phyloP scores from a whole-genome alignment of 2,329 filamentous ascomycete species.

The Neurospora sp. region DNA sequence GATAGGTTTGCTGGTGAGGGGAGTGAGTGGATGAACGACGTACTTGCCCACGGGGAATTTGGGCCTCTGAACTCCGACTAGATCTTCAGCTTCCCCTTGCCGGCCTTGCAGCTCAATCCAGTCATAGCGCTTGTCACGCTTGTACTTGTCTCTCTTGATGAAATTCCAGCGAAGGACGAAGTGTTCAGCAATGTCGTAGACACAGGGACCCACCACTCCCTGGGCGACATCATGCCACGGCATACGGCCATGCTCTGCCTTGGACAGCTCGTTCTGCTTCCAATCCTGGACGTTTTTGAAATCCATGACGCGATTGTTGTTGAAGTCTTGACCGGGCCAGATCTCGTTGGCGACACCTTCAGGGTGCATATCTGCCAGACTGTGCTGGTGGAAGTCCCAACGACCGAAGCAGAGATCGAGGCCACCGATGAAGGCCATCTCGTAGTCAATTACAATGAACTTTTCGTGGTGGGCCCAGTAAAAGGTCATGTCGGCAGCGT shows the following conservation, averaged over 20 bases:
- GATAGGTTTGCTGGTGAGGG: conserved; percentile 56
- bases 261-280: conserved; percentile 87
- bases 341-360: conserved; percentile 72
- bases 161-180: conserved; percentile 96
- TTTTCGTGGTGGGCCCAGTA: conserved; percentile 99
- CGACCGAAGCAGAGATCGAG: conserved; percentile 92
- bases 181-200: conserved; percentile 92
- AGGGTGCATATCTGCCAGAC: conserved; percentile 79
- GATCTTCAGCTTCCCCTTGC: conserved; percentile 68
- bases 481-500: conserved; percentile 90
- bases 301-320: conserved; percentile 94
- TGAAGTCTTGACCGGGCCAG: conserved; percentile 95
- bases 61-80: conserved; percentile 80
- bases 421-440: conserved; percentile 84
- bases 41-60: conserved; percentile 87
- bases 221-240: conserved; percentile 96
- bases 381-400: conserved; percentile 83
- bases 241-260: conserved; percentile 89
- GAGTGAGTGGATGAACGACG: conserved; percentile 65
- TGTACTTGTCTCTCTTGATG: conserved; percentile 95
- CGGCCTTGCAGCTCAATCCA: conserved; percentile 76
- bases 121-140: conserved; percentile 72
- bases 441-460: conserved; percentile 89
- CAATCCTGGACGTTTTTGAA: conserved; percentile 86
- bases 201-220: conserved; percentile 79